These are phyloP conservation scores for Talaromyces sp. DNA, from an alignment of 2,329 filamentous ascomycete species.

Conservation along the genomic window DNA sequence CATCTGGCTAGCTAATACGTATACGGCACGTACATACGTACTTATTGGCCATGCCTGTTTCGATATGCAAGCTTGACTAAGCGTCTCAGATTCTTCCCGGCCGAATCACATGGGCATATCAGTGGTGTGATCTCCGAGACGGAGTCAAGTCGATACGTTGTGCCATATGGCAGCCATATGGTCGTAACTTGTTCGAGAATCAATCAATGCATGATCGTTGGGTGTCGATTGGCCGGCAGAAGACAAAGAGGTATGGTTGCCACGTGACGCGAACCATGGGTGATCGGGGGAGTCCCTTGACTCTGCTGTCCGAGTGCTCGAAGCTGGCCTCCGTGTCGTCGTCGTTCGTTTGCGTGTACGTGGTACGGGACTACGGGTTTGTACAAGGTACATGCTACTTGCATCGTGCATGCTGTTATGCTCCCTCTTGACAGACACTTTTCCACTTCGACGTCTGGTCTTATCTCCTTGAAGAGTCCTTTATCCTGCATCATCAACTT, in stretches of 20 bases:
- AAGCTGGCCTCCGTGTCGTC: not conserved
- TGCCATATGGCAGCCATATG: slow-evolving; percentile 3
- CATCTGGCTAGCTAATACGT: not conserved
- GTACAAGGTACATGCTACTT: not conserved
- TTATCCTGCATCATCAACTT: not conserved
- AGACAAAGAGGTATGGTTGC: not conserved
- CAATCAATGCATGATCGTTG: not conserved
- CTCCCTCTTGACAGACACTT: not conserved
- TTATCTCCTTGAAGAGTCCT: not conserved
- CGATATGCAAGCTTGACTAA: not conserved
- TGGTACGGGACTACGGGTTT: not conserved
- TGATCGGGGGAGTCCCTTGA: not conserved
- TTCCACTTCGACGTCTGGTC: not conserved
- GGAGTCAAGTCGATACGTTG: not conserved
- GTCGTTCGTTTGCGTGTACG: not conserved
- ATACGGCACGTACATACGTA: too few relatives aligned
- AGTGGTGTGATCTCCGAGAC: not conserved
- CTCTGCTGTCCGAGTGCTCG: not conserved
- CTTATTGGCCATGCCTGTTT: not conserved
- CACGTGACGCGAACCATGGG: not conserved
- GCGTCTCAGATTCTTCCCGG: not conserved
- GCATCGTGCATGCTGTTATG: not conserved
- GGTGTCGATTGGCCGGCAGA: not conserved
- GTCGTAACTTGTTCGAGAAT: not conserved
- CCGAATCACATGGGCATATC: not conserved